These are phyloP conservation scores for Discostella stelligeroides DNA, from an alignment of 108 stramenopile genomes.

Conservation along the genomic window DNA sequence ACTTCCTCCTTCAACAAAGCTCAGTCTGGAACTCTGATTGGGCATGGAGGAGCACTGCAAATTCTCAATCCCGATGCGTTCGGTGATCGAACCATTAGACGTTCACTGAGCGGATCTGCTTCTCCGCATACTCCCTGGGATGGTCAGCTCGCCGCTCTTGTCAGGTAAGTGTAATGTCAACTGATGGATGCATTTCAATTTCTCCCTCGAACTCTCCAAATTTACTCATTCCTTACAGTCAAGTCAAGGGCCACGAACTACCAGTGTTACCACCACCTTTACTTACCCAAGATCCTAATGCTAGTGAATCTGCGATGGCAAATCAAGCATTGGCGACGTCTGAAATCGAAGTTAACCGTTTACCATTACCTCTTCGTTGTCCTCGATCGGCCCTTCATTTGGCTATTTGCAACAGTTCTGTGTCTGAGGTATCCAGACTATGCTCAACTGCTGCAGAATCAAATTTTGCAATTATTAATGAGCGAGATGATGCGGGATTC, in stretches of 20 bases:
- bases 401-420: conserved; percentile 75
- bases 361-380: conserved; percentile 24
- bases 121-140: conserved; percentile 90
- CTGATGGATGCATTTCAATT: conserved; percentile 3
- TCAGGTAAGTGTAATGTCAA: conserved; percentile 51
- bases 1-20: not conserved
- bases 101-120: conserved; percentile 48
- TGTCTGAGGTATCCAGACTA: conserved; percentile 49
- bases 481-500: conserved; percentile 61
- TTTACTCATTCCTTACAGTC: conserved; percentile 11
- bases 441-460: conserved; percentile 30
- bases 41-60: conserved; percentile 66
- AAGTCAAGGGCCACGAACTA: conserved; percentile 21
- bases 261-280: not conserved
- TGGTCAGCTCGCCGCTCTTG: conserved; percentile 76
- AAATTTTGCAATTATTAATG: conserved; percentile 41
- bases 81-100: conserved; percentile 40
- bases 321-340: conserved; percentile 1
- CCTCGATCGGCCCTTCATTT: conserved; percentile 63
- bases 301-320: not conserved
- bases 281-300: not conserved
- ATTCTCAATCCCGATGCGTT: conserved; percentile 86
- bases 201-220: not conserved
- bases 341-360: conserved; percentile 1
- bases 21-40: conserved; percentile 9